phyloP scores from a whole-genome alignment of 2,329 filamentous ascomycete species.

The Neopestalotiopsis clavispora region DNA sequence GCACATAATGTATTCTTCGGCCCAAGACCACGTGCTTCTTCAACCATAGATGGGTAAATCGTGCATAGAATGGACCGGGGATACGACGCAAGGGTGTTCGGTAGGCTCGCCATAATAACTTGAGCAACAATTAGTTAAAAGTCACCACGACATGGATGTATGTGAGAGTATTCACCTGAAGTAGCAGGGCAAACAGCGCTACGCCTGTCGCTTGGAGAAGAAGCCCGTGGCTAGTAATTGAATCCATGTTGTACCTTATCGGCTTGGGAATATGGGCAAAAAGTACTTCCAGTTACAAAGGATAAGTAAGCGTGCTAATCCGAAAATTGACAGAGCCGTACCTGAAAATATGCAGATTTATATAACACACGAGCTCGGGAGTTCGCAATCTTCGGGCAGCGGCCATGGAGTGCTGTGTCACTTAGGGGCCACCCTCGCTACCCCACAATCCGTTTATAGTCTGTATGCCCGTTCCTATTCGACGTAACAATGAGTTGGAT shows the following conservation, averaged over 20 bases:
- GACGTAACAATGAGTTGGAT: no score
- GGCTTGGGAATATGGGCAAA: no score
- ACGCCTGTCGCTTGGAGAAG: no score
- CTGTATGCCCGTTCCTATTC: no score
- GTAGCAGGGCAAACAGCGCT: no score
- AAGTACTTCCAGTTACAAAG: no score
- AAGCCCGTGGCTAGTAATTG: no score
- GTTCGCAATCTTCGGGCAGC: neutral
- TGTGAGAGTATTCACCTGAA: no score
- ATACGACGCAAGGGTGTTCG: slow-evolving; percentile 1
- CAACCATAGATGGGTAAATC: neutral
- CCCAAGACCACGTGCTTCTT: neutral
- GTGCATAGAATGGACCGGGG: neutral
- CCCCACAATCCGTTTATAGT: neutral
- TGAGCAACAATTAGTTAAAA: no score
- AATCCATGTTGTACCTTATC: no score
- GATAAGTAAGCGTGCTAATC: neutral
- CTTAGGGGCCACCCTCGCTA: neutral
- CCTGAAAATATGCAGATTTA: neutral
- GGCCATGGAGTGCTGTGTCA: neutral
- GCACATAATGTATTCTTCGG: neutral
- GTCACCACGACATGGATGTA: no score
- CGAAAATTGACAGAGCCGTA: neutral
- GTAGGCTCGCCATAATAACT: slow-evolving; percentile 2
- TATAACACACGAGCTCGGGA: neutral